These are phyloP conservation scores for Gossypium gossypioides DNA, from an alignment of 441 rosid species.

Conservation along the genomic window DNA sequence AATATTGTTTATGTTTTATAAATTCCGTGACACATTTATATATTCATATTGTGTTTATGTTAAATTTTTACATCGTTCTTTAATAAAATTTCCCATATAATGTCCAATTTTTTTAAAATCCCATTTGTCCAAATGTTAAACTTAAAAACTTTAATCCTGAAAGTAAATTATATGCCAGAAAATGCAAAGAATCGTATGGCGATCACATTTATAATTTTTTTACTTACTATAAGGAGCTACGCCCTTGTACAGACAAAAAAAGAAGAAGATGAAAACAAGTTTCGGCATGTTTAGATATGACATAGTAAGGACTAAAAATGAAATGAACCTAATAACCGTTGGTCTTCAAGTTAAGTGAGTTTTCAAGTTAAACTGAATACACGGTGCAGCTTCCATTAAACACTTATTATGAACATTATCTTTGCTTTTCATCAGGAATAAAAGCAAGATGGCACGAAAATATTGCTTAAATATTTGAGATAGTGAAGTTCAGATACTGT, in stretches of 20 bases:
- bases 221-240: not conserved
- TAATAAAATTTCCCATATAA: not conserved
- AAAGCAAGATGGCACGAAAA: not conserved
- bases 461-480: not conserved
- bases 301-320: not conserved
- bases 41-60: not conserved
- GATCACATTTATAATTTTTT: not conserved
- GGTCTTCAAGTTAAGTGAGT: not conserved
- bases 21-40: not conserved
- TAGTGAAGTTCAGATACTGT: slow-evolving; percentile 17
- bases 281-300: not conserved
- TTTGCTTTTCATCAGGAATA: not conserved
- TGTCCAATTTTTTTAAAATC: not conserved
- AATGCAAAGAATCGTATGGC: not conserved
- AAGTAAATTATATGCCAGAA: not conserved
- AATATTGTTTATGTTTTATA: not conserved
- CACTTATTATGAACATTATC: not conserved
- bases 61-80: not conserved
- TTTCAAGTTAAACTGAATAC: not conserved
- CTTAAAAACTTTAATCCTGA: not conserved
- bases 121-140: not conserved
- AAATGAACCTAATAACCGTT: not conserved
- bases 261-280: not conserved
- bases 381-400: not conserved
- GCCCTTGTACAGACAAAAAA: not conserved